Evolutionary conservation across 352 stramenopile species (phyloP).

Genomic region (Pythium phragmiticola): DNA sequence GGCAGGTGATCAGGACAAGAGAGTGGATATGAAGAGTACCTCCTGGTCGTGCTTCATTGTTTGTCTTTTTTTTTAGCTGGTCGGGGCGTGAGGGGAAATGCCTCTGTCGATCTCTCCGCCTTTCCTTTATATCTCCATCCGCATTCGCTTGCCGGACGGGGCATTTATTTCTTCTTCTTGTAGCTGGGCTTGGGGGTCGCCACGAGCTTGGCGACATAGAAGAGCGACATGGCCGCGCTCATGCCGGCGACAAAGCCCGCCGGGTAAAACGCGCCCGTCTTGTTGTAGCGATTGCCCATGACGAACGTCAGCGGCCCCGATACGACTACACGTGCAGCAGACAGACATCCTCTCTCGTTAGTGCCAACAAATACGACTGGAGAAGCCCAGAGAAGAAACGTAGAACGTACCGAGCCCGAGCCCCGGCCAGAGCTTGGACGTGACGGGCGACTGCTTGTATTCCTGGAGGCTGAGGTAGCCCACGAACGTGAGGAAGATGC

Average conservation of each 20-base stretch:
- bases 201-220: conserved; percentile 76
- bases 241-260: conserved; percentile 57
- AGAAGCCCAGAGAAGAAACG: background rate
- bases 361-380: background rate
- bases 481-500: conserved; percentile 73
- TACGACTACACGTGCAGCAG: conserved; percentile 28
- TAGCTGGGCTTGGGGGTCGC: conserved; percentile 70
- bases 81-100: too few relatives aligned
- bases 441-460: conserved; percentile 75
- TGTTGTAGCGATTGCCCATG: conserved; percentile 76
- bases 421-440: conserved; percentile 78
- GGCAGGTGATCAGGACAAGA: too few relatives aligned
- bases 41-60: too few relatives aligned
- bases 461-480: conserved; percentile 86
- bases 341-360: background rate
- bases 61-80: too few relatives aligned
- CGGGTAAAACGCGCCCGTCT: conserved; percentile 73
- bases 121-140: too few relatives aligned
- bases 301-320: conserved; percentile 67
- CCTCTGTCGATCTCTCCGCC: too few relatives aligned
- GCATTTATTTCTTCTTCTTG: conserved; percentile 59
- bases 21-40: too few relatives aligned
- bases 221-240: conserved; percentile 75
- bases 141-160: too few relatives aligned
- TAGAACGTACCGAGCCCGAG: conserved; percentile 43